Base-by-base conservation (phyloP, 331 rosid species). In the Rosa hybrid region DNA sequence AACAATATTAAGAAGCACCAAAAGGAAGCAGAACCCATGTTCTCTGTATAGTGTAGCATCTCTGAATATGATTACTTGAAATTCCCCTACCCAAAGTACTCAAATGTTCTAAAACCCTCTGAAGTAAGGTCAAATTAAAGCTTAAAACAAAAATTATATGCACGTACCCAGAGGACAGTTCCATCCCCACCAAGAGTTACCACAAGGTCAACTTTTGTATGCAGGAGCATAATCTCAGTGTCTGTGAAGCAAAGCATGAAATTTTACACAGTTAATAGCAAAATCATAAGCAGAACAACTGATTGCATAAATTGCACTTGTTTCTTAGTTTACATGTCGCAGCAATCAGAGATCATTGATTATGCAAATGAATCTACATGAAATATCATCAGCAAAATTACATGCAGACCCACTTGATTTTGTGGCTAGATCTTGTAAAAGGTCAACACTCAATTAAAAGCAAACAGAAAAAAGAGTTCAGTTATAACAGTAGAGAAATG, bases 131-230 rank as follows among this genome's bases (percentile, higher is more conserved):
- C 63, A 71, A 56, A 25, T 39, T 74, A 70, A 50, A 83, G 69
- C 44, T 48, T 69, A 80, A 54, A 64, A 60, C 51, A 59, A 53
- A 78, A 80, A 79, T 76, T 71, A 49, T 87, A 45, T 30, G 56
- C 74, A 83, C 97, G 30, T 90, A 93, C 99, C 98, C 96, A 93
- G 74, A 95, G 93, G 71, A 95, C 97, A 59, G 98, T 95, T 79
- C 98, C 99, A 89, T 93, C 99, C 59, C 99, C 98, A 25, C 98
- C 99, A 77, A 93, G 97, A 78, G 99, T 95, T 80, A 89, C 89
- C 76, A 95, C 96, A 60, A 95, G 94, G 86, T 95, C 99, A 84
- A 95, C 94, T 87, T 90, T 91, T 10, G 90, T 81, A 82, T 95
- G 99, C 75, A 95, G 90, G 74, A 11, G 75, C 81, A 50, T 45